Percentiles rank a stretch among this genome's conserved stretches.
These are phyloP conservation scores for Neurospora sp. DNA, from an alignment of 495 filamentous ascomycete species.

Conservation along the genomic window DNA sequence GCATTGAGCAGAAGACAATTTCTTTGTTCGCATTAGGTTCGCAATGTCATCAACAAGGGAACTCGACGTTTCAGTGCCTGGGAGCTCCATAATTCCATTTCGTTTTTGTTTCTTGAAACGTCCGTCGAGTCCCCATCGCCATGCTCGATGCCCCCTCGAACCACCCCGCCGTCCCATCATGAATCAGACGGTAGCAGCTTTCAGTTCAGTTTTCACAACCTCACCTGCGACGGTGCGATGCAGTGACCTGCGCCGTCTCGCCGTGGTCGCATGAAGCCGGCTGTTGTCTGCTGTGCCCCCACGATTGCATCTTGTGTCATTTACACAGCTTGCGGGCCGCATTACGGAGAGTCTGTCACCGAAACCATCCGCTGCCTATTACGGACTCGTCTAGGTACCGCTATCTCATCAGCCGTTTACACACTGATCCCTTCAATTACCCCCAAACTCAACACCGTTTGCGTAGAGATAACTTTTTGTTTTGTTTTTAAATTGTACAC, in stretches of 20 bases:
- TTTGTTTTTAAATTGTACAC: background rate
- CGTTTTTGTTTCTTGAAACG: background rate
- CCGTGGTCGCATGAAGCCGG: background rate
- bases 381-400: background rate
- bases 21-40: background rate
- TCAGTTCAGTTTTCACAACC: background rate
- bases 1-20: background rate
- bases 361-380: background rate
- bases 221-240: background rate
- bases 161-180: background rate
- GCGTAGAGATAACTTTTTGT: background rate
- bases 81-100: background rate
- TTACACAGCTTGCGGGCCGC: background rate
- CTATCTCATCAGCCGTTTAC: background rate
- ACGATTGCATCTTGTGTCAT: background rate
- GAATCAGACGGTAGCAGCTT: background rate
- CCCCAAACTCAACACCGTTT: background rate
- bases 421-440: background rate
- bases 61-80: background rate
- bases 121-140: background rate
- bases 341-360: background rate
- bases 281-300: background rate
- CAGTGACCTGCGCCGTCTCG: background rate
- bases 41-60: background rate
- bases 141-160: background rate